Evolutionary conservation across 2,329 filamentous ascomycete species (phyloP), one percentile per base, ranked within the genome.

Genomic region (Juglanconis oblonga): DNA sequence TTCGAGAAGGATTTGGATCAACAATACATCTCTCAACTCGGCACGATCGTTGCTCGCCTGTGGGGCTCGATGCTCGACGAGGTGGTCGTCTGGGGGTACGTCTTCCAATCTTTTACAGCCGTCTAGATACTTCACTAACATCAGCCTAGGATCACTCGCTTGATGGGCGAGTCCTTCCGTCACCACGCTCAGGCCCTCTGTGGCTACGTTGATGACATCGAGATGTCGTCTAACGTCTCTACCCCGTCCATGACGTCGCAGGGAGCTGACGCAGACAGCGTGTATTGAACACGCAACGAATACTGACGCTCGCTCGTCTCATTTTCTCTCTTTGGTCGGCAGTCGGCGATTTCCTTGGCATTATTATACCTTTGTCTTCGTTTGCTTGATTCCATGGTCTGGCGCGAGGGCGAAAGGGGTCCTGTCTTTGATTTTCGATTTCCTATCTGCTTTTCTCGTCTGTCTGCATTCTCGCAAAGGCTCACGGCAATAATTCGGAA

Each of bases 11-110:
- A 98, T 71, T 86, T 91, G 57, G 89, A 94, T 61, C 91, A 96
- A 70, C 82, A 87, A 31, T 91, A 91, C 73, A 89, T 88, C 65
- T 83, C 87, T 55, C 93, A 96, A 73, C 81, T 99, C 67, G 97
- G 94, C 79, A 95, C 93, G n/a, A 92, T 92, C 55, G 94, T 99
- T 48, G 93, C 94, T 64, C 87, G 91, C 69, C 86, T 98, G 50
- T 99, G 95, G 95, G 95, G 94, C 69, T 94, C 92, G 65, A 97
- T 98, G 89, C 87, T 98, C 66, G 95, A 98, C 72, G 95, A 97
- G 77, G 95, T 98, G 64, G 94, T 98, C 67, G 95, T 99, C 63
- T 98, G 95, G 95, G 95, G 95, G 92, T 97, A 88, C 86, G 92
- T 90, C 2, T 4, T 6, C 4, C 11, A 49, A 29, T 29, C 17